These are phyloP conservation scores for Taphrina sp. DNA, from an alignment of 1,139 yeast species.

Conservation along the genomic window DNA sequence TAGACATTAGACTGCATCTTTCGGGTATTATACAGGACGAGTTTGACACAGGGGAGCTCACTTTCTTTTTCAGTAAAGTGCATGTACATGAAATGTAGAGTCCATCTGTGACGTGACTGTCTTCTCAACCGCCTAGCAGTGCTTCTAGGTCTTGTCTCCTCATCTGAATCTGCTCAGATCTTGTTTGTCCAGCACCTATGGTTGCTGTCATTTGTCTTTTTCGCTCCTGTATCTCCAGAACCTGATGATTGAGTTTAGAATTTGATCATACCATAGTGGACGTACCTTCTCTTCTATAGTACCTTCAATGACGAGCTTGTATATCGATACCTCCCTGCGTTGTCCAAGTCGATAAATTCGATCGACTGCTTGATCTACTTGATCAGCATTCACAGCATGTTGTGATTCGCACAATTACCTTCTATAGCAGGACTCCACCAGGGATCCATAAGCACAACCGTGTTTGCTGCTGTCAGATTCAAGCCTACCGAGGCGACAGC, in stretches of 20 bases:
- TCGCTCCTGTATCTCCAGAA: constrained; percentile 23
- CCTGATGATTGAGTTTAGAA: background rate
- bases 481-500: constrained; percentile 61
- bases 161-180: constrained; percentile 14
- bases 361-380: constrained; percentile 61
- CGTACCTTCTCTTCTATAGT: constrained; percentile 56
- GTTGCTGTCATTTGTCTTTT: constrained; percentile 27
- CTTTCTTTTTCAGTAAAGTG: no score
- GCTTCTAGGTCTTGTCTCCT: constrained; percentile 21
- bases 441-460: constrained; percentile 57
- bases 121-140: constrained; percentile 3
- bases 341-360: constrained; percentile 64
- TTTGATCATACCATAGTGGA: constrained; percentile 49
- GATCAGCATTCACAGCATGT: no score
- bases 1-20: no score
- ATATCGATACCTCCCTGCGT: constrained; percentile 55
- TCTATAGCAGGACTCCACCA: constrained; percentile 63
- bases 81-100: no score
- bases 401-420: no score
- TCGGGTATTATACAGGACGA: no score
- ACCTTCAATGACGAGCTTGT: constrained; percentile 49
- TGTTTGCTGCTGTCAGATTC: constrained; percentile 57
- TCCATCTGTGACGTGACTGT: no score
- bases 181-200: constrained; percentile 17
- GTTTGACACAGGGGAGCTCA: no score